A percentile compares a stretch with the other conserved stretches of the same genome.
Conservation (phyloP, 345 rosid genomes). For the Salix exigua region DNA sequence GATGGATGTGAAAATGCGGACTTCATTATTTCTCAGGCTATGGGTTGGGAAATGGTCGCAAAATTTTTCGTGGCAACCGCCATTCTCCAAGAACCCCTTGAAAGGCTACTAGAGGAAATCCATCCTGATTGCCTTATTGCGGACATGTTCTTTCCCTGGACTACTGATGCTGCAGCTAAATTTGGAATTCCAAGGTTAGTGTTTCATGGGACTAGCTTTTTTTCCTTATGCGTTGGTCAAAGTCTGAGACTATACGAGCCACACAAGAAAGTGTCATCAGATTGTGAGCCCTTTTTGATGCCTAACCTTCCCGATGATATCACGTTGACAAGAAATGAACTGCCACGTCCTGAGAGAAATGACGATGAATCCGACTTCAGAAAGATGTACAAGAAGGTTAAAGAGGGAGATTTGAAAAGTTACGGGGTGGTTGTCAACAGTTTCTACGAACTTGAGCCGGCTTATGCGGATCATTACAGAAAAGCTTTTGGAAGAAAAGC, state of each 20-base stretch:
- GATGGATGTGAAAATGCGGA: slow-evolving; percentile 25
- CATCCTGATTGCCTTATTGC: slow-evolving; percentile 38
- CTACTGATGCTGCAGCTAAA: slow-evolving; percentile 32
- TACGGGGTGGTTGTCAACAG: slow-evolving; percentile 40
- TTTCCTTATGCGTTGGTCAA: slow-evolving; percentile 15
- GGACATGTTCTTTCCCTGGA: slow-evolving; percentile 35
- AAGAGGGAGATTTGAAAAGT: slow-evolving; percentile 24
- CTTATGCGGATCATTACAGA: slow-evolving; percentile 37
- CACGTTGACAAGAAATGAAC: slow-evolving; percentile 19
- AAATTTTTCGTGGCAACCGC: not conserved
- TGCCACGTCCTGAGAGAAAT: not conserved
- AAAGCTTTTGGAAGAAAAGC: slow-evolving; percentile 34
- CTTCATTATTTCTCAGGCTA: not conserved
- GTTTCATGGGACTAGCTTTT: slow-evolving; percentile 32
- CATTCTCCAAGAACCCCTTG: slow-evolving; percentile 15
- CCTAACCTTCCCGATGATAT: slow-evolving; percentile 37
- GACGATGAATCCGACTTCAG: not conserved
- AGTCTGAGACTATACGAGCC: slow-evolving; percentile 22
- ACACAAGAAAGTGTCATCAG: slow-evolving; percentile 17
- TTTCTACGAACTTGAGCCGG: slow-evolving; percentile 43
- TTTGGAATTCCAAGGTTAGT: slow-evolving; percentile 35
- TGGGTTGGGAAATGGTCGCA: not conserved
- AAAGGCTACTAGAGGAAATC: slow-evolving; percentile 6
- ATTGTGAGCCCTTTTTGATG: slow-evolving; percentile 25
- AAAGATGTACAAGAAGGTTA: not conserved